Conservation (phyloP, 2,329 filamentous ascomycete genomes). For the Cytospora mali region DNA sequence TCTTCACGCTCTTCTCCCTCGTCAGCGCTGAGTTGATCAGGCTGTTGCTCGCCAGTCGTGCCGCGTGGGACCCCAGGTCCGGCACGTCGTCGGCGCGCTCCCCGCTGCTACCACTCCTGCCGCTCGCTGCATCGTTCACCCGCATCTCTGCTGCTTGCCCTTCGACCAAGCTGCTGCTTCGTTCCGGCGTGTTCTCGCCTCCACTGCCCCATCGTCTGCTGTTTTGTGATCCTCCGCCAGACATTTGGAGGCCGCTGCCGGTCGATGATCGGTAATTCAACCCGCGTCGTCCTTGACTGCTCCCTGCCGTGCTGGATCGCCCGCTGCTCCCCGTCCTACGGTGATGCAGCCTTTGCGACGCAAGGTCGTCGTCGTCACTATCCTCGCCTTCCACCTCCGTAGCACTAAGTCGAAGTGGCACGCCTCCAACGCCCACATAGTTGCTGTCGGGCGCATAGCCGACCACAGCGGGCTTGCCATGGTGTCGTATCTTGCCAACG, state of each 20-base stretch:
- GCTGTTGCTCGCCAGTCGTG: constrained; percentile 61
- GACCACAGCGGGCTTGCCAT: constrained; percentile 76
- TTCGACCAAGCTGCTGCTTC: constrained; percentile 54
- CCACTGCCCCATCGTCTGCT: constrained; percentile 26
- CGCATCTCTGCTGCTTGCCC: constrained; percentile 41
- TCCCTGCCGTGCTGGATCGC: constrained; percentile 65
- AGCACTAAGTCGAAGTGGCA: constrained; percentile 90
- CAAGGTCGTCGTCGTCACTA: constrained; percentile 71
- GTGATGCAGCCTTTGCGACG: constrained; percentile 59
- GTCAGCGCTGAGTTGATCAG: constrained; percentile 59
- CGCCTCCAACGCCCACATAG: constrained; percentile 73
- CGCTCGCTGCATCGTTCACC: constrained; percentile 48
- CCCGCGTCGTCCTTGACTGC: constrained; percentile 45
- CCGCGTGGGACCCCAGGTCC: constrained; percentile 51
- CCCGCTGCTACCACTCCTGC: constrained; percentile 58
- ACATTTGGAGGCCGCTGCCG: constrained; percentile 27
- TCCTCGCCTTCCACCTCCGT: constrained; percentile 91
- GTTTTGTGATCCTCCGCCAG: constrained; percentile 27
- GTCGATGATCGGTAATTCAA: constrained; percentile 54
- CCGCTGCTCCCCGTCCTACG: constrained; percentile 75
- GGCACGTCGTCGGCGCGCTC: constrained; percentile 64
- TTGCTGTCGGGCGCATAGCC: constrained; percentile 79
- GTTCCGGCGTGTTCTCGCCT: constrained; percentile 54
- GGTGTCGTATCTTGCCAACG: constrained; percentile 84
- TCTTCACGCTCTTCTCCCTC: constrained; percentile 67